These are phyloP conservation scores for Geosmithia morbida DNA, from an alignment of 2,329 filamentous ascomycete species.

Conservation along the genomic window DNA sequence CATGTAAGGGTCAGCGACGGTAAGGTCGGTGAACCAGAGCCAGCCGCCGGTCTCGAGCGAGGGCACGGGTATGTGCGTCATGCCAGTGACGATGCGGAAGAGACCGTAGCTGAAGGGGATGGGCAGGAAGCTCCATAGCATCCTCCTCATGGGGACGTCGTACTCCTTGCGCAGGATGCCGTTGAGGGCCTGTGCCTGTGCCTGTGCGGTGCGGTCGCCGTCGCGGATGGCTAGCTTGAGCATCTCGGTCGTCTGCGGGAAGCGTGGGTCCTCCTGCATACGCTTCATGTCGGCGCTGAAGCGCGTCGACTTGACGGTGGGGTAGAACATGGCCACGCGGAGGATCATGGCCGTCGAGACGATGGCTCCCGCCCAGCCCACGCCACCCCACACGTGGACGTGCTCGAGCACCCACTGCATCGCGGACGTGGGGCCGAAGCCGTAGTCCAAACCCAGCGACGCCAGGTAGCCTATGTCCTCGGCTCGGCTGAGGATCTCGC, in stretches of 20 bases:
- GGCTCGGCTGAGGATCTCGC: constrained; percentile 41
- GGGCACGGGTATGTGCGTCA: constrained; percentile 68
- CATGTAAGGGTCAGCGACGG: constrained; percentile 61
- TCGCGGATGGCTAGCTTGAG: constrained; percentile 27
- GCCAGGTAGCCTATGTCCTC: constrained; percentile 74
- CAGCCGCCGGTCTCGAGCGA: constrained; percentile 56
- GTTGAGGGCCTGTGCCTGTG: constrained; percentile 14
- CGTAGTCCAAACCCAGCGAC: constrained; percentile 73
- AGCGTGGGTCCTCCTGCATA: constrained; percentile 38
- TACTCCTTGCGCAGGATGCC: constrained; percentile 21
- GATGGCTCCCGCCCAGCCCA: constrained; percentile 77
- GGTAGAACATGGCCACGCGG: constrained; percentile 50
- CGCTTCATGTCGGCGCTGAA: constrained; percentile 42
- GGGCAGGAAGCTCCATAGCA: constrained; percentile 25
- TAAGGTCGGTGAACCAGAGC: constrained; percentile 69
- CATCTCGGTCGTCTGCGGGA: constrained; percentile 29
- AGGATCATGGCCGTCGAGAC: constrained; percentile 47
- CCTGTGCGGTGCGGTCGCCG: constrained; percentile 34
- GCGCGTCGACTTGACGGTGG: constrained; percentile 25
- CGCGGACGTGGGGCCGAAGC: constrained; percentile 60
- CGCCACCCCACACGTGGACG: constrained; percentile 58
- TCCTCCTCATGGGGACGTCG: constrained; percentile 15
- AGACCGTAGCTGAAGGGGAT: constrained; percentile 65
- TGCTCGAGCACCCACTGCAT: constrained; percentile 73
- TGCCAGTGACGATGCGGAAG: constrained; percentile 62